Conservation (phyloP, 257 asterid species). For the Euphrasia confusa region DNA sequence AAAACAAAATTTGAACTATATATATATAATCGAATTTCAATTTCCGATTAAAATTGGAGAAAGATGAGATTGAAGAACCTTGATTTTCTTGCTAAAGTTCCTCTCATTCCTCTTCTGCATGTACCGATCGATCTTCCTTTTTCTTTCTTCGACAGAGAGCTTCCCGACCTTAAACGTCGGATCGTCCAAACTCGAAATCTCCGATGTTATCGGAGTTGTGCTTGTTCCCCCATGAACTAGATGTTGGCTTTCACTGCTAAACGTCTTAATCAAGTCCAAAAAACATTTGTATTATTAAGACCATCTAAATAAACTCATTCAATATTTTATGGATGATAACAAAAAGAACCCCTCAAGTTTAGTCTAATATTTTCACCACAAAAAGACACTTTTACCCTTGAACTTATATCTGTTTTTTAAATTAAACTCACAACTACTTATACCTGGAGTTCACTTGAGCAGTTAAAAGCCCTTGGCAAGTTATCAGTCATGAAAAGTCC, state of each 20-base stretch:
- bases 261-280: constrained; percentile 31
- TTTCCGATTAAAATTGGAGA: too few relatives aligned
- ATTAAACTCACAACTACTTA: too few relatives aligned
- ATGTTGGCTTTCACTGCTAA: constrained; percentile 62
- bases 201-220: constrained; percentile 51
- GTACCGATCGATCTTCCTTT: constrained; percentile 75
- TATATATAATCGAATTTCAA: too few relatives aligned
- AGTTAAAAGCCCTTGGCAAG: constrained; percentile 44
- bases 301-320: too few relatives aligned
- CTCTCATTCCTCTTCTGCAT: constrained; percentile 85
- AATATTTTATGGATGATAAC: too few relatives aligned
- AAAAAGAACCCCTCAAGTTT: too few relatives aligned
- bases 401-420: too few relatives aligned
- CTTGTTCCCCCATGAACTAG: constrained; percentile 50
- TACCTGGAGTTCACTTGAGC: constrained; percentile 77
- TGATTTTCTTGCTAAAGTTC: constrained; percentile 90
- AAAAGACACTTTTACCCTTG: too few relatives aligned
- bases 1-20: too few relatives aligned
- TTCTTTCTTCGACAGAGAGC: constrained; percentile 78
- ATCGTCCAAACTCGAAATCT: constrained; percentile 78
- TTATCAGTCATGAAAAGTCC: constrained; percentile 52
- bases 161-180: constrained; percentile 63
- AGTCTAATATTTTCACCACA: too few relatives aligned
- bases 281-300: not conserved
- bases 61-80: constrained; percentile 52